Percentiles rank a stretch among this genome's conserved stretches.
Evolutionary conservation across 2,329 filamentous ascomycete species (phyloP).

Genomic region (Colletotrichum gigasporum): DNA sequence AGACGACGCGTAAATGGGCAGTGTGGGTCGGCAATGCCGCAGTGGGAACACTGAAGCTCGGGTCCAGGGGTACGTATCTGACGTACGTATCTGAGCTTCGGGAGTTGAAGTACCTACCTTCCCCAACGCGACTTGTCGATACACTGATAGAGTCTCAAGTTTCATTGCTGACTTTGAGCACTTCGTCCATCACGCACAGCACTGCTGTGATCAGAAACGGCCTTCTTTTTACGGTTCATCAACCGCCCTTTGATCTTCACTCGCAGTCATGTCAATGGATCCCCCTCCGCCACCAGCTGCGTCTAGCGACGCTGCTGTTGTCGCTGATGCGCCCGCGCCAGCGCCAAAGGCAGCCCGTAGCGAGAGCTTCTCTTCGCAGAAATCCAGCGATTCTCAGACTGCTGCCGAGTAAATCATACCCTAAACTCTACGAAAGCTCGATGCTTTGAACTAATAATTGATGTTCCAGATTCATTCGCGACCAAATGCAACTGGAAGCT

Average conservation of each 20-base stretch:
- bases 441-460: neutral
- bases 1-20: slow-evolving; percentile 37
- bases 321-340: slow-evolving; percentile 27
- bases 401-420: slow-evolving; percentile 69
- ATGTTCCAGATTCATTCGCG: slow-evolving; percentile 78
- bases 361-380: slow-evolving; percentile 67
- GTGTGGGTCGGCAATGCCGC: slow-evolving; percentile 1
- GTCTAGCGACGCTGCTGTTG: slow-evolving; percentile 34
- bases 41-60: neutral
- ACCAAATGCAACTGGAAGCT: slow-evolving; percentile 89
- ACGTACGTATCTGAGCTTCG: slow-evolving; percentile 10
- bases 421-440: neutral
- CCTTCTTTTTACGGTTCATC: neutral
- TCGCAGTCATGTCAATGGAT: slow-evolving; percentile 48
- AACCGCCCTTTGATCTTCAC: too few relatives aligned
- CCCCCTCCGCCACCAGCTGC: slow-evolving; percentile 42
- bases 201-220: neutral
- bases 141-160: neutral
- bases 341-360: slow-evolving; percentile 50
- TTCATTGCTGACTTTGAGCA: too few relatives aligned
- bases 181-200: too few relatives aligned
- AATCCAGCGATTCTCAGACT: slow-evolving; percentile 74
- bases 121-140: slow-evolving; percentile 10
- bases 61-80: slow-evolving; percentile 23
- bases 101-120: too few relatives aligned